Base-by-base conservation (phyloP, 192 early-diverging fungal genomes). In the Coemansia biformis region DNA sequence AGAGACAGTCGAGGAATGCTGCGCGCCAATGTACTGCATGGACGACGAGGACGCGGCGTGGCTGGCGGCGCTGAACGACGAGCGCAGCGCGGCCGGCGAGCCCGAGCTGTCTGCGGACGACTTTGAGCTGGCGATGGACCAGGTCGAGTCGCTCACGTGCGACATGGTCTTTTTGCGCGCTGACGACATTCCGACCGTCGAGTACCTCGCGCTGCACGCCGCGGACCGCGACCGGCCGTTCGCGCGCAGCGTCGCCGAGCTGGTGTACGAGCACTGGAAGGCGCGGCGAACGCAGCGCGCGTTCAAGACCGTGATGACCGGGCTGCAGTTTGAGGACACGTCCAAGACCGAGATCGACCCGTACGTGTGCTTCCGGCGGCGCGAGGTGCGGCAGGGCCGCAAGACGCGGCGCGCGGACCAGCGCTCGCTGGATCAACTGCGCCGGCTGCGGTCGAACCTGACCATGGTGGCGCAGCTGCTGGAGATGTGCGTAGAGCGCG, bases 341-440 rank as follows among this genome's bases (percentile, higher is more conserved):
- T 49, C 70, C 6, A 79, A 80, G 36, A 67, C 83, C 34, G 93
- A 96, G 48, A 73, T 75, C 22, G 89, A 97, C 58, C 92, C 96
- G 11, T 99, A 95, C 62, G 83, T 95, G 16, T 99, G 96, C 59
- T 99, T 99, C 79, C 86, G 96, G 42, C 86, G 88, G 37, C 84
- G 96, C 46, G 96, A 99, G 63, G 81, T 91, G 44, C 89, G 88
- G 52, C 79, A 82, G 17, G 63, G 90, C 18, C 86, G 93, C 28
- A 95, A 93, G 57, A 90, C 90, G 3, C 63, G 91, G 36, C 83
- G 90, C 11, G 82, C 83, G 6, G 96, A 99, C 53, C 79, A 83
- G 36, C 83, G 85, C 39, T 86, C 89, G 3, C 56, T 96, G 23
- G 92, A 97, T 43, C 86, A 92, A 47, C 77, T 97, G 21, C 79